Base-by-base conservation (phyloP, 2,329 filamentous ascomycete genomes). In the Exophiala viscosa region DNA sequence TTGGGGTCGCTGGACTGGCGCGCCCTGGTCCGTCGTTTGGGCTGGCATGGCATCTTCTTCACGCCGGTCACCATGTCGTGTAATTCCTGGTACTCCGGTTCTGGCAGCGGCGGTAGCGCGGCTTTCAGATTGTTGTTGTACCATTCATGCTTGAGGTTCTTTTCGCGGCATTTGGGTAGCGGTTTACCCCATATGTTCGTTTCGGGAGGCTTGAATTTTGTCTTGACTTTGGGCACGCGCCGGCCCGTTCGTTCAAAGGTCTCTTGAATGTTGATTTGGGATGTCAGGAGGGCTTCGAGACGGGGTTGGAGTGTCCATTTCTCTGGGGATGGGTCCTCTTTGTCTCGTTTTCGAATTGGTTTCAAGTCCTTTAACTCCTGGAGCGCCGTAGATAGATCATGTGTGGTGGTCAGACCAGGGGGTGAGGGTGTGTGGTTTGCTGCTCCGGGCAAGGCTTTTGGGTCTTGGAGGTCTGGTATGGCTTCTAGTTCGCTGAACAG, bases 41-140 rank as follows among this genome's bases (percentile, higher is more conserved):
- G 59, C 4, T 61, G 59, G 5, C 50, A 45, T 68, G 70, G 73
- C 15, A 64, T 60, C 3, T 64, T 52, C 17, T 47, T 62, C 11
- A 34, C 41, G 17, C 55, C 55, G 11, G 41, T 52, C 1, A 70
- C 61, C 13, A 74, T 50, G 1, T 65, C 66, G 17, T 68, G 61
- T 32, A 76, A 49, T 5, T 63, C 60, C 18, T 58, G 50, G 40
- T 69, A 65, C 23, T 75, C 71, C 4, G 61, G 18, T 38, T 67
- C 65, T 11, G 72, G 68, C 3, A 75, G 58, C 3, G 72, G 71
- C 10, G 73, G 72, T 3, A 73, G 58, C 11, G 72, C 55, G 42
- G 60, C 64, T 1, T 59, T 45, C 14, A 70, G 50, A 23, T 66
- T 57, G 15, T 51, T 57, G 2, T 59, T 50, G 56, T 73, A 74